A percentile compares a stretch with the other conserved stretches of the same genome.
Conservation (phyloP, 192 early-diverging fungal genomes). For the Dissophora globulifera region DNA sequence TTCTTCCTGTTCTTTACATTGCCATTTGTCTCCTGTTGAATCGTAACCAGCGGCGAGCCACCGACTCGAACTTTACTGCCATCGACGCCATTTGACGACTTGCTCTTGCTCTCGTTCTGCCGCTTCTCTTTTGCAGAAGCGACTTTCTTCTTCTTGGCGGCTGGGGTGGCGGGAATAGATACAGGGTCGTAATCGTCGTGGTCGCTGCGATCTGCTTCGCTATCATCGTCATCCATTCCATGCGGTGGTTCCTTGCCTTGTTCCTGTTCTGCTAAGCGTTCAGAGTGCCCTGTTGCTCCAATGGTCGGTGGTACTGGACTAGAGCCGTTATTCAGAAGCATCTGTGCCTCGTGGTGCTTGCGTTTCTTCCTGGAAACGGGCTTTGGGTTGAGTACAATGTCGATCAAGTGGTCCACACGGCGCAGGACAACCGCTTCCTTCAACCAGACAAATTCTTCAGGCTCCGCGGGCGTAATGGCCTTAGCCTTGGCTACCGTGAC, state of each 20-base stretch:
- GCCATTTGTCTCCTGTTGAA: conserved; percentile 6
- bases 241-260: neutral
- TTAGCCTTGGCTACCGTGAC: neutral
- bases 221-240: neutral
- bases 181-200: neutral
- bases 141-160: conserved; percentile 15
- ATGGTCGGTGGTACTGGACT: neutral
- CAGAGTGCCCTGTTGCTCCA: neutral
- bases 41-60: conserved; percentile 16
- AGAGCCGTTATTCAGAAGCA: conserved; percentile 10
- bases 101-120: too few species aligned
- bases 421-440: conserved; percentile 63
- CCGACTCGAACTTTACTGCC: neutral
- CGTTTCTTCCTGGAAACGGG: conserved; percentile 53
- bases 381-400: conserved; percentile 62
- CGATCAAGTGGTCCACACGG: conserved; percentile 63
- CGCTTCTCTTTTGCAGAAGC: conserved; percentile 8
- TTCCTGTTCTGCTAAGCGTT: neutral
- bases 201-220: conserved; percentile 18
- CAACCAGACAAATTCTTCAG: conserved; percentile 60
- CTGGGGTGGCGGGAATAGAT: conserved; percentile 9
- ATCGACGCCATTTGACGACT: neutral
- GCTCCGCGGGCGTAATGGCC: conserved; percentile 13
- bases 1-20: neutral
- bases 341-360: conserved; percentile 25